These are phyloP conservation scores for Blastobotrys persicus DNA, from an alignment of 1,139 yeast genomes.

Conservation along the genomic window DNA sequence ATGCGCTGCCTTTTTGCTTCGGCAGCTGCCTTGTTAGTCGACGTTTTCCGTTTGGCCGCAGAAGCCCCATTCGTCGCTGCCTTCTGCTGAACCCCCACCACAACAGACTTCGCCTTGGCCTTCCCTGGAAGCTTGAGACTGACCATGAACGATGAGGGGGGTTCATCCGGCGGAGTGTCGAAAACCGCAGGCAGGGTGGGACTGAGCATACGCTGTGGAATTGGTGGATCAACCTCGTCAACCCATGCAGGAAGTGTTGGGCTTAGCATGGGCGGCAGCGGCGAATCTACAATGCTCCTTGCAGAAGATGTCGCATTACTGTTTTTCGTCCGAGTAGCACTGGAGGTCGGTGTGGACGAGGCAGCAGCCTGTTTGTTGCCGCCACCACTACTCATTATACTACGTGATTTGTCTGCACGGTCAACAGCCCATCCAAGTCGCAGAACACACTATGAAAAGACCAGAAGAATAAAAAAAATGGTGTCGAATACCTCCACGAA, in stretches of 20 bases:
- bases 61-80: neutral
- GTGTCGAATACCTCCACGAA: neutral
- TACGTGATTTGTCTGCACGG: too few relatives aligned
- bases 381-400: neutral
- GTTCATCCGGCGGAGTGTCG: conserved; percentile 22
- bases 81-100: conserved; percentile 11
- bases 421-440: neutral
- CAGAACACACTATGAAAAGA: neutral
- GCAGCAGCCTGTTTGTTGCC: neutral
- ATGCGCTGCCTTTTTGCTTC: conserved; percentile 21
- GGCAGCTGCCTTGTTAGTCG: neutral
- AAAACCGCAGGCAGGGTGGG: conserved; percentile 36
- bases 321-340: neutral
- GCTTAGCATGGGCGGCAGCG: conserved; percentile 40
- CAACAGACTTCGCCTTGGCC: conserved; percentile 7
- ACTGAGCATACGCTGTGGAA: conserved; percentile 34
- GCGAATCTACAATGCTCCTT: conserved; percentile 19
- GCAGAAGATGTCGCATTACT: neutral
- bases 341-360: neutral
- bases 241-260: conserved; percentile 38
- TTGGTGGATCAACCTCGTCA: conserved; percentile 22
- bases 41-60: conserved; percentile 4
- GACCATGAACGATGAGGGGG: conserved; percentile 23
- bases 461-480: too few relatives aligned
- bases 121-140: conserved; percentile 18